Conservation (phyloP, 331 rosid genomes). For the Arachis monticola region DNA sequence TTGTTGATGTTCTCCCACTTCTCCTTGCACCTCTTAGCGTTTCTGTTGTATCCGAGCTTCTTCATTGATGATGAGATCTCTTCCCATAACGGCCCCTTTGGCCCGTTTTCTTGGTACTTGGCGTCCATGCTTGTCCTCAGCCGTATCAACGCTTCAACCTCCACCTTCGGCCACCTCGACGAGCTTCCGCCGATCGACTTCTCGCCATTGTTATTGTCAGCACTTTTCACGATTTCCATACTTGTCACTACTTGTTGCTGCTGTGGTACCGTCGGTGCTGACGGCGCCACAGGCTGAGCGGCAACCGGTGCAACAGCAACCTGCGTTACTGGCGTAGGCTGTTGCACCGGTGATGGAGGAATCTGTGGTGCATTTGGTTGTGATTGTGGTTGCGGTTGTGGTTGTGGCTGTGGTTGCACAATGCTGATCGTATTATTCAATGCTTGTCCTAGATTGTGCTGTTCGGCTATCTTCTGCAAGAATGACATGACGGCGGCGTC, state of each 20-base stretch:
- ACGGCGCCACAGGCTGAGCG: background rate
- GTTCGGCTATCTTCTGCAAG: constrained; percentile 73
- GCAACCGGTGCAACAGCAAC: background rate
- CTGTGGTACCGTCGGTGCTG: background rate
- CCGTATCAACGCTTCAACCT: constrained; percentile 75
- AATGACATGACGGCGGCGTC: constrained; percentile 80
- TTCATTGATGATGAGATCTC: constrained; percentile 80
- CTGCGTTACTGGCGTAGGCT: background rate
- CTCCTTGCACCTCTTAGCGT: constrained; percentile 88
- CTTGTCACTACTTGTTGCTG: constrained; percentile 21
- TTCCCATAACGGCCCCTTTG: constrained; percentile 95
- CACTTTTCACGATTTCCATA: constrained; percentile 41
- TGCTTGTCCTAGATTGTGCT: constrained; percentile 47
- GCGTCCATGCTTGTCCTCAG: constrained; percentile 61
- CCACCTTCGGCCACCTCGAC: constrained; percentile 92
- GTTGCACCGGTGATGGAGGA: background rate
- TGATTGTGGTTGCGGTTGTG: background rate
- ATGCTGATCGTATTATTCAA: constrained; percentile 29
- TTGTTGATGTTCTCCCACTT: constrained; percentile 99
- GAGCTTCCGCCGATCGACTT: constrained; percentile 38
- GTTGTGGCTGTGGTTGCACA: constrained; percentile 28
- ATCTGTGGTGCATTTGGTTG: background rate
- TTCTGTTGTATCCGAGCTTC: constrained; percentile 76
- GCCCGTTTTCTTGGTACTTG: constrained; percentile 80
- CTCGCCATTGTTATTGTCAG: constrained; percentile 38